Evolutionary conservation across 2,329 filamentous ascomycete genomes (phyloP), one percentile per base, ranked within the genome.

Genomic region (Fusarium pilosicola): DNA sequence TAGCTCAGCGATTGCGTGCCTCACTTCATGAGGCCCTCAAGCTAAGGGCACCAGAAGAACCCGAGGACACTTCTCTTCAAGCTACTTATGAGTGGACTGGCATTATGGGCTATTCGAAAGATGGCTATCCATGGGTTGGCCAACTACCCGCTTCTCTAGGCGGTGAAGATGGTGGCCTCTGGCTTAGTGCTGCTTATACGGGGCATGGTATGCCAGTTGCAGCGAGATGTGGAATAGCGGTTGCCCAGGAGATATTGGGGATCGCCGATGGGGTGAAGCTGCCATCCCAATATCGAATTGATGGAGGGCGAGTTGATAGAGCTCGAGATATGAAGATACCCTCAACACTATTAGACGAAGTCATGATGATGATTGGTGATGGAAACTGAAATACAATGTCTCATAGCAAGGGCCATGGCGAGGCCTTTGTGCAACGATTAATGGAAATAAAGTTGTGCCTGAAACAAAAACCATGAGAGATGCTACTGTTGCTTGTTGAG

Each of bases 161-260:
- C n/a, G 84, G 81, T 24, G 78, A 68, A 18, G 70, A 74, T 14
- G 65, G 85, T 6, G 90, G 91, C 0, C 73, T 94, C 61, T 94
- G 86, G 84, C 72, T 94, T 18, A 88, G 87, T 69, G 91, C 87
- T 6, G 92, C 91, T 7, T 94, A 92, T 77, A 92, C 91, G 10
- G 92, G 91, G 0, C 93, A 95, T 80, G 93, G 93, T 0, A 94
- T 95, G 92, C 92, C 93, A 26, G 90, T 91, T 75, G 90, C 92
- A 22, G 90, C 91, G 70, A 83, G 94, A 45, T 90, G 88, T 74
- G 93, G 88, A 5, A 88, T 90, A 66, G 89, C 89, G 3, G 88
- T 89, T 18, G 91, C 89, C 15, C 83, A 88, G 52, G 87, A 92
- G 85, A 88, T 93, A 60, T 75, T 86, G 63, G 84, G 84, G 3